These are phyloP conservation scores for Ascochyta lentis DNA, from an alignment of 2,329 filamentous ascomycete genomes.

Conservation along the genomic window DNA sequence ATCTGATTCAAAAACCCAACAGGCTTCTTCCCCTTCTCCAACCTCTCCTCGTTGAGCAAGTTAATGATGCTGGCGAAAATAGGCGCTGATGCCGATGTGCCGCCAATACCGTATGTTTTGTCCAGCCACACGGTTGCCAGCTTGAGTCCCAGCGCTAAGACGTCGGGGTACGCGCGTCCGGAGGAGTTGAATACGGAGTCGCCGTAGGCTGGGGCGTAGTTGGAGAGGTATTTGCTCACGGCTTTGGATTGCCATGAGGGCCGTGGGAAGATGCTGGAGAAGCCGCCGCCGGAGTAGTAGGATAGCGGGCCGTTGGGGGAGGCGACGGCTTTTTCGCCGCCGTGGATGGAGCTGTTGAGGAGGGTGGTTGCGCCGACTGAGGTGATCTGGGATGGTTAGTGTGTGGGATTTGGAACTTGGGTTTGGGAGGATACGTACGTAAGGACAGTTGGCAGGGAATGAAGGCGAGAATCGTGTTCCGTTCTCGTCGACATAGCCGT, in stretches of 20 bases:
- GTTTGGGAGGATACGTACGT: constrained; percentile 50
- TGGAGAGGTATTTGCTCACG: constrained; percentile 19
- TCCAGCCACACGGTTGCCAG: constrained; percentile 50
- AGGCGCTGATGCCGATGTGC: constrained; percentile 63
- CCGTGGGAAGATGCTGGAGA: constrained; percentile 55
- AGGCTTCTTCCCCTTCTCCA: constrained; percentile 54
- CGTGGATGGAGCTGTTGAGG: constrained; percentile 31
- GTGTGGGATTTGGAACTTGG: background rate
- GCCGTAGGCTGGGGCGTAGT: constrained; percentile 14
- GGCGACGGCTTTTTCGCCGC: constrained; percentile 55
- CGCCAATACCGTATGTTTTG: constrained; percentile 47
- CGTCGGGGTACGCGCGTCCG: constrained; percentile 66
- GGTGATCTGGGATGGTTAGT: constrained; percentile 48
- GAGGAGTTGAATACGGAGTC: constrained; percentile 20
- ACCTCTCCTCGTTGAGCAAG: constrained; percentile 65
- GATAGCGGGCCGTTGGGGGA: constrained; percentile 7
- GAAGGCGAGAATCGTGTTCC: constrained; percentile 57
- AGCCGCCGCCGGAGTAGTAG: constrained; percentile 49
- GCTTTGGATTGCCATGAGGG: constrained; percentile 53
- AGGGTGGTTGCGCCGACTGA: constrained; percentile 63
- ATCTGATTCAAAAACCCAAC: constrained; percentile 66
- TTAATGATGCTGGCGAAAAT: constrained; percentile 63
- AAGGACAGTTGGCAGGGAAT: constrained; percentile 71
- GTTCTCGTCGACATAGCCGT: constrained; percentile 16
- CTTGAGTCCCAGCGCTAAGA: constrained; percentile 62